Base-by-base conservation (phyloP, 257 asterid genomes). In the Fraxinus americana region DNA sequence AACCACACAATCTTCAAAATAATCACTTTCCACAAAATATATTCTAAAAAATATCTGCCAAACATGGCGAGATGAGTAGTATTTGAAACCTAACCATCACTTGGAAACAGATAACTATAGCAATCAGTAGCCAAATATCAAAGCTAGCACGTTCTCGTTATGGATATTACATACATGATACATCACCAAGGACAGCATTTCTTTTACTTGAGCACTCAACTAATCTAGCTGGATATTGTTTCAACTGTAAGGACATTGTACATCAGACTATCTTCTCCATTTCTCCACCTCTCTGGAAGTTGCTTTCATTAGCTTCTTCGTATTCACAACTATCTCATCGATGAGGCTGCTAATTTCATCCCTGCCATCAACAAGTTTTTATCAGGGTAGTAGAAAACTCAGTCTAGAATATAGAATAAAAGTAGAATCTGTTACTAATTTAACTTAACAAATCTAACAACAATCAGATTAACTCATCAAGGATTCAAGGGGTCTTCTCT, bases 251-350 rank as follows among this genome's bases (percentile, higher is more conserved):
- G 25, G 25, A 61, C 34, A 61, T 25, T 9, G 68, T 61, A 25
- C 19, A 11, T n/a, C n/a, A 52, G 32, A 63, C 36, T 27, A 35
- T 57, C 85, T 78, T 41, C 79, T 80, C 88, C 88, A 82, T 69
- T 87, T 87, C n/a, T 87, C 90, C 70, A 82, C 69, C 83, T 84
- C 88, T 57, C 75, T 86, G 4, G 90, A 69, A 78, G 85, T 84
- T 73, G 86, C 85, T 63, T 74, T 79, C 72, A 87, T 80, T 25
- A 87, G 72, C 72, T 73, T 83, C 50, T 83, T 43, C 57, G 87
- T 70, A 80, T 71, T 83, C 54, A 43, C 50, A 43, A 43, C 50
- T 43, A 86, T 78, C 75, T 83, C 87, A 74, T 83, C 85, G 21
- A 86, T 25, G 34, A 80, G 75, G 27, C 69, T 76, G 3, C 82